phyloP scores from a whole-genome alignment of 805 yeast species.

The Pichia heedii region DNA sequence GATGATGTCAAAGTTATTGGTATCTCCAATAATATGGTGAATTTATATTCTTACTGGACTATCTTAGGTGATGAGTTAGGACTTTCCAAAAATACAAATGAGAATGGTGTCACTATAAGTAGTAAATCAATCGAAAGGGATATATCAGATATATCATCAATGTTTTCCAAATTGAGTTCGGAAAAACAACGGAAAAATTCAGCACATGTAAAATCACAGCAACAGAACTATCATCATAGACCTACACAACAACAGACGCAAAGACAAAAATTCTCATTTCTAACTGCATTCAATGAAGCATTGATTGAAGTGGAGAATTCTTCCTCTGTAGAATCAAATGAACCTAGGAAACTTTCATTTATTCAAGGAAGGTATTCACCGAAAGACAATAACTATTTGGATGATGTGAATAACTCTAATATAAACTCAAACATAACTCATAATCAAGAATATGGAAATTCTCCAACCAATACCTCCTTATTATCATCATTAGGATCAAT shows the following conservation, averaged over 20 bases:
- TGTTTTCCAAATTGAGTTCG: constrained; percentile 1
- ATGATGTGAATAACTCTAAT: constrained; percentile 6
- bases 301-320: constrained; percentile 21
- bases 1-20: constrained; percentile 18
- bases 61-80: constrained; percentile 10
- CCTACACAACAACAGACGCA: background rate
- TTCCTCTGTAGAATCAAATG: constrained; percentile 5
- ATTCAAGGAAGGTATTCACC: constrained; percentile 1
- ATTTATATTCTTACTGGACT: constrained; percentile 14
- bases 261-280: constrained; percentile 15
- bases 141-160: constrained; percentile 3
- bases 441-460: background rate
- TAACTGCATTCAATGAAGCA: constrained; percentile 30
- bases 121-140: constrained; percentile 2
- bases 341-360: background rate
- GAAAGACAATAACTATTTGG: constrained; percentile 6
- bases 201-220: background rate
- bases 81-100: background rate
- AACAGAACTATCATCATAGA: background rate
- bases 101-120: background rate
- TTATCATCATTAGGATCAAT: constrained; percentile 15
- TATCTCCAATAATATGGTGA: constrained; percentile 28
- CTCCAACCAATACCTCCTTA: constrained; percentile 14
- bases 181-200: background rate
- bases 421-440: background rate